phyloP scores from a whole-genome alignment of 352 stramenopile species.

The Phytophthora fragariaefolia region DNA sequence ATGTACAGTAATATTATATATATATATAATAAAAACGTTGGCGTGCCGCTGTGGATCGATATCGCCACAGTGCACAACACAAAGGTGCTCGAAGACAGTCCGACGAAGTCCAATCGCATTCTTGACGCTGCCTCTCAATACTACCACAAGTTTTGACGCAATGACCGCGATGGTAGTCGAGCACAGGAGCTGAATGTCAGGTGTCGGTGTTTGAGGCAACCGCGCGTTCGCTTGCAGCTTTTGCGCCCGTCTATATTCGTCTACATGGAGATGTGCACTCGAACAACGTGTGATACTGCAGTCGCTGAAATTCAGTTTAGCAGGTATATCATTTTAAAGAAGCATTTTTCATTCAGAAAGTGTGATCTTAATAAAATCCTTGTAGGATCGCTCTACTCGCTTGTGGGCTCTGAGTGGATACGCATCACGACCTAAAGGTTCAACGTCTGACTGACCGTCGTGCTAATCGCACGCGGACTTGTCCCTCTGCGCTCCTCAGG shows the following conservation, averaged over 20 bases:
- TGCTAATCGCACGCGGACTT: constrained; percentile 12
- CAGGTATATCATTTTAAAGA: neutral
- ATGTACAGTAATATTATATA: too few relatives aligned
- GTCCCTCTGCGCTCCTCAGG: constrained; percentile 11
- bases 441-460: constrained; percentile 6
- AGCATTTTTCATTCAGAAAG: neutral
- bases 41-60: too few relatives aligned
- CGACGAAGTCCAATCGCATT: neutral
- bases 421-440: neutral
- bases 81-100: neutral
- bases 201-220: constrained; percentile 10
- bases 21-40: too few relatives aligned
- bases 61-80: too few relatives aligned
- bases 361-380: neutral
- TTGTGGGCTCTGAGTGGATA: neutral
- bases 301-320: neutral
- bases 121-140: neutral
- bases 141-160: too few relatives aligned
- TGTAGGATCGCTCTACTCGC: neutral
- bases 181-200: too few relatives aligned
- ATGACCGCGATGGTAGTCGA: neutral
- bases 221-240: constrained; percentile 15
- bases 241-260: constrained; percentile 13
- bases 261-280: constrained; percentile 15
- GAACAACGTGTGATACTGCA: neutral